Conservation (phyloP, 2,329 filamentous ascomycete genomes). For the Gnomoniopsis sp. region DNA sequence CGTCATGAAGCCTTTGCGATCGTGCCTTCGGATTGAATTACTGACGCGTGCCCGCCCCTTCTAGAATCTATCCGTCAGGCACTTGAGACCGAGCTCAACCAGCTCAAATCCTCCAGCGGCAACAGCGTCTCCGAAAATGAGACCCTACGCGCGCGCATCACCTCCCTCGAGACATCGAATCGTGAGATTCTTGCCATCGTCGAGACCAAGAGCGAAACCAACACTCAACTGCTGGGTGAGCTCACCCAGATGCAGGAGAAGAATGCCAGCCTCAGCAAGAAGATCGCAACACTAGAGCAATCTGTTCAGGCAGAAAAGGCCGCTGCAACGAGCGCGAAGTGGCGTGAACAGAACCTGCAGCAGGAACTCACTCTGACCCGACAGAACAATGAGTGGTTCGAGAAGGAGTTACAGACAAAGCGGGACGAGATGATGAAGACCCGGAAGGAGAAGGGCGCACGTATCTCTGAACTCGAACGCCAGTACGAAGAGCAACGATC, state of each 20-base stretch:
- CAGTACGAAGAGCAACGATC: conserved; percentile 81
- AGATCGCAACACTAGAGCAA: conserved; percentile 79
- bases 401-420: conserved; percentile 88
- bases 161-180: conserved; percentile 85
- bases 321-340: conserved; percentile 76
- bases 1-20: neutral
- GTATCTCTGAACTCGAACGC: conserved; percentile 83
- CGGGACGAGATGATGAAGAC: conserved; percentile 82
- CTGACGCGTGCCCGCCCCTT: conserved; percentile 20
- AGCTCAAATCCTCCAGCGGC: conserved; percentile 70
- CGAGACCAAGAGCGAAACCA: conserved; percentile 82
- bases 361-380: conserved; percentile 88
- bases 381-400: conserved; percentile 90
- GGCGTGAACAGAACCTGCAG: conserved; percentile 83
- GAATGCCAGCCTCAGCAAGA: conserved; percentile 76
- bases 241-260: conserved; percentile 87
- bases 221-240: conserved; percentile 82
- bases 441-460: conserved; percentile 90
- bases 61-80: conserved; percentile 72
- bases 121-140: conserved; percentile 73
- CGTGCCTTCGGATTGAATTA: neutral
- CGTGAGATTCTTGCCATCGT: conserved; percentile 85
- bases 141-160: conserved; percentile 75
- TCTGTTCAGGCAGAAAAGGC: conserved; percentile 78
- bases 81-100: conserved; percentile 78